phyloP scores from a whole-genome alignment of 495 filamentous ascomycete genomes.

The Melanomma pulvis-pyrius region DNA sequence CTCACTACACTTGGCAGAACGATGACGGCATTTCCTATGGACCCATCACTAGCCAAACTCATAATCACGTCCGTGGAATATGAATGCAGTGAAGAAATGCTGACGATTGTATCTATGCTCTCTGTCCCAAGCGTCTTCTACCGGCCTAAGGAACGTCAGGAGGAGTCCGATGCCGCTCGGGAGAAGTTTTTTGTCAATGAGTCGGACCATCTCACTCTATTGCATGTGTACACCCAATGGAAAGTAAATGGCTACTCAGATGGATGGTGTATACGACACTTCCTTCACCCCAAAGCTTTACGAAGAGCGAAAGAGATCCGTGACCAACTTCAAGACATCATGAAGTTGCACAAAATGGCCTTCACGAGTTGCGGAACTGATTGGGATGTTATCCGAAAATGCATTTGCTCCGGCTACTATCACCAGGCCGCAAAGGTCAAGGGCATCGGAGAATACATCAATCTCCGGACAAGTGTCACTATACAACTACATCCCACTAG shows the following conservation, averaged over 20 bases:
- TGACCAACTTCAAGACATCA: constrained; percentile 91
- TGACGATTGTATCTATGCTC: constrained; percentile 97
- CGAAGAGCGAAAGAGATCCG: constrained; percentile 90
- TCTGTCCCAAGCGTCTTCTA: constrained; percentile 97
- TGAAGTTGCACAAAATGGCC: constrained; percentile 89
- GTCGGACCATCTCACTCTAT: constrained; percentile 92
- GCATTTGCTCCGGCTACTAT: constrained; percentile 97
- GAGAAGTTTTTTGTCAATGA: constrained; percentile 99
- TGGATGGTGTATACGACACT: constrained; percentile 89
- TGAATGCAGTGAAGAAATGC: constrained; percentile 93
- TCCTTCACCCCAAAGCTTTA: constrained; percentile 88
- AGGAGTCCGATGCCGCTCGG: constrained; percentile 93
- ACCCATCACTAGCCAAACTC: constrained; percentile 90
- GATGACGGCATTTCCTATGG: constrained; percentile 98
- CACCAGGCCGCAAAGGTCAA: constrained; percentile 98
- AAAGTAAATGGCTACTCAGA: constrained; percentile 87
- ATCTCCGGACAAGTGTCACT: constrained; percentile 89
- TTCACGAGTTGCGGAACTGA: constrained; percentile 90
- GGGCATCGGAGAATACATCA: constrained; percentile 96
- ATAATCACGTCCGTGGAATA: constrained; percentile 87
- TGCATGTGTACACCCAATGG: constrained; percentile 97
- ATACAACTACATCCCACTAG: constrained; percentile 93
- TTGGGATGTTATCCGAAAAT: constrained; percentile 94
- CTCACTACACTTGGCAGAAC: constrained; percentile 82
- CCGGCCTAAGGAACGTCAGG: constrained; percentile 93